Evolutionary conservation across 495 filamentous ascomycete species (phyloP), one percentile per base, ranked within the genome.

Genomic region (Cercophora samala): DNA sequence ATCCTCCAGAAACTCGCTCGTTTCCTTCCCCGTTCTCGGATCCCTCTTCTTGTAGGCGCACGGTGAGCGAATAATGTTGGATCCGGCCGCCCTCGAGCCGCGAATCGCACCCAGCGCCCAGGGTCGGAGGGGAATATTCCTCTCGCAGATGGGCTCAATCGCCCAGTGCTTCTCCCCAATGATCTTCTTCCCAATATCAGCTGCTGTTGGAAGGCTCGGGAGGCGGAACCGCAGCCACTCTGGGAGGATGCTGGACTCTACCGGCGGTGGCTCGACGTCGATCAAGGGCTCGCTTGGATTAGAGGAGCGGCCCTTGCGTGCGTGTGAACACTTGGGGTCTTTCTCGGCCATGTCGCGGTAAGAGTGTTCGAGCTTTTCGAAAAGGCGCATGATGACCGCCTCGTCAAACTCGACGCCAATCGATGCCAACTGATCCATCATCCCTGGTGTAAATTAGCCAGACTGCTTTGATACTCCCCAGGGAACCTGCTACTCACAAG

Each of bases 341-440:
- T 62, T 56, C 63, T 68, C 64, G 21, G 73, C 74, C 26, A 79
- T 70, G 26, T 70, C 51, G 67, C 62, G 71, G 37, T 77, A 76
- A 61, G 75, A 75, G 68, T 84, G 86, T 56, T 80, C 84, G 25
- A 78, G 72, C 5, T 77, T 76, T 53, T 77, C 84, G 67, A 80
- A 81, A 8, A 86, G 77, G 23, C 78, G 74, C n/a, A 85, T 80
- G 21, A 89, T 78, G 5, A 82, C 76, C 29, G 83, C 81, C 26
- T 83, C 74, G 56, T 80, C 75, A 65, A 88, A 84, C 56, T 86
- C 77, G 66, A 88, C 85, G 5, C 88, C 83, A 18, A 89, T 85
- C 5, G 84, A 85, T 15, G 82, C 79, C 6, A 90, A 79, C 68
- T 90, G 87, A 64, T 86, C 83, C 82, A 91, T 87, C 88, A 91